Percentiles rank a stretch among this genome's conserved stretches.
These are phyloP conservation scores for Cyclotella atomus DNA, from an alignment of 108 stramenopile species.

Conservation along the genomic window DNA sequence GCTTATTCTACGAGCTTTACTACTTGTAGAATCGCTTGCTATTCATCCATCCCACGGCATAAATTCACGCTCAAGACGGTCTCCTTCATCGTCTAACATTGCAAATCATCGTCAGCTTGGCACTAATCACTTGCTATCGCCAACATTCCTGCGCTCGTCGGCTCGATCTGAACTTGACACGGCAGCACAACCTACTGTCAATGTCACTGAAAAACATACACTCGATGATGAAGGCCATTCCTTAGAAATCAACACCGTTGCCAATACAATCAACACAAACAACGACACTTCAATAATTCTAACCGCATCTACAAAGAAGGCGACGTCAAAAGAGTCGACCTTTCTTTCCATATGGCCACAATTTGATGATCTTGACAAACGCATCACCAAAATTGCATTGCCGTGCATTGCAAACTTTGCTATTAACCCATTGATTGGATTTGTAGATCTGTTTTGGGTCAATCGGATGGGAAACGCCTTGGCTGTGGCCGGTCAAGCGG, in stretches of 20 bases:
- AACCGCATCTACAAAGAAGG: background rate
- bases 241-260: background rate
- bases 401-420: constrained; percentile 93
- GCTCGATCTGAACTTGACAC: background rate
- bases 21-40: constrained; percentile 9
- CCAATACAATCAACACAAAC: background rate
- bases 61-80: background rate
- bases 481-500: constrained; percentile 90
- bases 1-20: background rate
- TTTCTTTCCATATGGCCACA: constrained; percentile 73
- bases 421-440: constrained; percentile 84
- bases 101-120: background rate
- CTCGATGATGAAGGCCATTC: background rate
- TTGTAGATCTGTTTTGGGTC: constrained; percentile 91
- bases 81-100: background rate
- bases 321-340: background rate
- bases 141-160: background rate
- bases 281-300: background rate
- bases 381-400: constrained; percentile 77
- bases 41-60: constrained; percentile 2
- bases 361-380: constrained; percentile 73
- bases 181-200: too few species aligned
- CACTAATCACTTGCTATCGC: background rate
- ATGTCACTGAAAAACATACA: background rate
- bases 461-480: constrained; percentile 91